These are phyloP conservation scores for Colletotrichum somersetense DNA, from an alignment of 2,329 filamentous ascomycete species.

Conservation along the genomic window DNA sequence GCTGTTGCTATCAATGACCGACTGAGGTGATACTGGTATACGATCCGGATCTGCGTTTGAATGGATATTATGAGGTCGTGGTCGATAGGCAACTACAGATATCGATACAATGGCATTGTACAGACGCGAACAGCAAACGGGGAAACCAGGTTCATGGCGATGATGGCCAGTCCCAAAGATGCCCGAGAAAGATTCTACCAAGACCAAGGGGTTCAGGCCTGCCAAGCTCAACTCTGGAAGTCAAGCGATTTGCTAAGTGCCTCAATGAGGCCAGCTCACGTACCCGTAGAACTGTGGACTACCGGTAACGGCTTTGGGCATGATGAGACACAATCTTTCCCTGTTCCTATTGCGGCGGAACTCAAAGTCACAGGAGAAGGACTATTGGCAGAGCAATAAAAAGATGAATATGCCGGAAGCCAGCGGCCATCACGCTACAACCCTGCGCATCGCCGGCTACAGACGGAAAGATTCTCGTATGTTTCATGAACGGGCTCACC, in stretches of 20 bases:
- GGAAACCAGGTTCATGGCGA: not conserved
- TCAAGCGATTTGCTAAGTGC: too few species aligned
- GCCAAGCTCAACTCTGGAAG: not conserved
- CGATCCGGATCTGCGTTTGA: not conserved
- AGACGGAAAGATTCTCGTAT: not conserved
- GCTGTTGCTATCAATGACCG: not conserved
- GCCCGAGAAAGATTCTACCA: too few species aligned
- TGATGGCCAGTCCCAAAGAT: not conserved
- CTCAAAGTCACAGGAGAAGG: not conserved
- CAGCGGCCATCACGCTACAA: not conserved
- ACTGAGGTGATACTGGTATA: not conserved
- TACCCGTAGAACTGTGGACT: not conserved
- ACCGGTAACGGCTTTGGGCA: not conserved
- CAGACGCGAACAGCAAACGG: not conserved
- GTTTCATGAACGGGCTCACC: conserved; percentile 13
- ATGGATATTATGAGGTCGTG: not conserved
- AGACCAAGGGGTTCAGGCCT: not conserved
- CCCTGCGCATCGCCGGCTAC: not conserved
- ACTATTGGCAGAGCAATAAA: not conserved
- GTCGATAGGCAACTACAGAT: not conserved
- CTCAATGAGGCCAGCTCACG: conserved; percentile 10
- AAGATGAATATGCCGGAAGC: not conserved
- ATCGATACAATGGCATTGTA: not conserved
- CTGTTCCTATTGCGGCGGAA: conserved; percentile 3
- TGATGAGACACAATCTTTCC: conserved; percentile 4